Evolutionary conservation across 176 grass and related monocot genomes (phyloP), one percentile per base, ranked within the genome.

Genomic region (Oryza australiensis): DNA sequence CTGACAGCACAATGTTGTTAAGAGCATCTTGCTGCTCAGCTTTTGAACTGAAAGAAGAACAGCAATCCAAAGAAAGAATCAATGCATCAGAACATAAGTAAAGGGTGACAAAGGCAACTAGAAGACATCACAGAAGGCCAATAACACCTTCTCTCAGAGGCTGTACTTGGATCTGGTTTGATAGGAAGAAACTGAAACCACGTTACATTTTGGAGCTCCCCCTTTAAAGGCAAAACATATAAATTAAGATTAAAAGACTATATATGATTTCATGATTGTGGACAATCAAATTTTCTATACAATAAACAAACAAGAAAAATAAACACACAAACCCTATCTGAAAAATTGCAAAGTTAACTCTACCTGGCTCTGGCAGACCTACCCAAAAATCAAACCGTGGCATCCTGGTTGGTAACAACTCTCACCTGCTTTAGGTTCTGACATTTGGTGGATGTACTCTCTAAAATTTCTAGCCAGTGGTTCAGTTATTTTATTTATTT

Each of bases 131-230:
- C 3, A 66, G 75, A 89, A 38, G 22, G 41, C 24, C 40, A 88
- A 49, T 59, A 49, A 67, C 51, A 99, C 96, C 88, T 91, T 85
- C 83, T 95, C 48, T 99, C 96, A 72, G 89, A 70, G 40, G 85
- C 73, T 33, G 91, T 68, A 80, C 12, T 87, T 74, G 80, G 70
- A 80, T 99, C 91, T 63, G 65, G 48, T 88, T 99, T 93, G 59
- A 86, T 45, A 49, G 96, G 96, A 79, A 99, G 85, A 87, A 94
- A 99, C 80, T 95, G 96, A 87, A 95, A 99, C 96, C 96, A 99
- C 64, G 96, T 95, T 73, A 99, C 68, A 20, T 87, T 83, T 85
- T 95, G 96, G 75, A 99, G 93, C 77, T 99, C 93, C 83, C 73
- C 93, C 91, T 99, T 70, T 64, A 80, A 88, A 5, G 34, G 22